Base-by-base conservation (phyloP, 148 eudicot genomes). In the Nepenthes mirabilis region DNA sequence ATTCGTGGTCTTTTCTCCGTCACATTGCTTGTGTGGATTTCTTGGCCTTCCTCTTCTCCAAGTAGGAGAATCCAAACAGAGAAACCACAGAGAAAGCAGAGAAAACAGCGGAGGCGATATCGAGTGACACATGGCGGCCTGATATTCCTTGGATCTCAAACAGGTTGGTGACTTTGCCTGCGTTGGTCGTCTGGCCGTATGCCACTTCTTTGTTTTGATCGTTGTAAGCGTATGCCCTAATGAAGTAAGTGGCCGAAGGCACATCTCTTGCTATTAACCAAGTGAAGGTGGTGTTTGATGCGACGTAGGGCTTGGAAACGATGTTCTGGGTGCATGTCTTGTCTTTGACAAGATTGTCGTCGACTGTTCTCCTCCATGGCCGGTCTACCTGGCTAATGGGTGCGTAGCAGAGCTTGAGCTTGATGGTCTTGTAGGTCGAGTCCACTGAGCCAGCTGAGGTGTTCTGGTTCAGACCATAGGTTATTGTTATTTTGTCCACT, bases 361-460 rank as follows among this genome's bases (percentile, higher is more conserved):
- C 1, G 9, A 33, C 70, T 0, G 82, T 80, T 52, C 73, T 88
- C 69, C 97, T 71, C 97, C 95, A 91, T 14, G 73, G 84, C 4
- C 97, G 62, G 67, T 91, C 93, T 11, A 47, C 33, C 73, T 91
- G 97, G 80, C 93, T 85, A 14, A 68, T 65, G 0, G 76, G 72
- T 32, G 74, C 74, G 36, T 80, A 91, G 65, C 97, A 91, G 23
- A 91, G 84, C 72, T 79, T 85, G 1, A 82, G 64, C 55, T 72
- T 74, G 1, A 85, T 75, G 0, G 83, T 78, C 55, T 79, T 76
- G 84, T 83, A 91, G 58, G 61, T 50, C 2, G 87, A 85, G 52
- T 49, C 14, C 6, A 10, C 14, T 52, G 69, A 74, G 45, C 56
- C 68, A 1, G 62, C 32, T 49, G 59, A 61, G 54, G 33, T 9